phyloP scores from a whole-genome alignment of 78 protist genomes.

The Dictyostelium intermedium region DNA sequence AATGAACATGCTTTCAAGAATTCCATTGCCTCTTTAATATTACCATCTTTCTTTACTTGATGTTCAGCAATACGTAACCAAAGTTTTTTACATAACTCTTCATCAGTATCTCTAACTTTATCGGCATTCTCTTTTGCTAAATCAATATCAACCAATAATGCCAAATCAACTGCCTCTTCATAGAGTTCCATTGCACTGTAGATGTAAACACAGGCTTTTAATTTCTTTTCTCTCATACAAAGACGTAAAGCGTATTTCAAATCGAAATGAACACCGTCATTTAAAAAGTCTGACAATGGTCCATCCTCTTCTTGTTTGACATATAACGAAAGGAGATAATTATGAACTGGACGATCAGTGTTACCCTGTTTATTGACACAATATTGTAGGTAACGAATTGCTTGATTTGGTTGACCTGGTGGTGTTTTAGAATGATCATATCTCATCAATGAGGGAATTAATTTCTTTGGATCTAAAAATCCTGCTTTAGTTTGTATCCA shows the following conservation, averaged over 20 bases:
- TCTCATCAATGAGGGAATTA: conserved; percentile 95
- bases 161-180: conserved; percentile 95
- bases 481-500: conserved; percentile 59
- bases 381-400: conserved; percentile 91
- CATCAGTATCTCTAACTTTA: conserved; percentile 84
- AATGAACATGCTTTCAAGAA: conserved; percentile 81
- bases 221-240: conserved; percentile 86
- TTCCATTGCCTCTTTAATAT: conserved; percentile 91
- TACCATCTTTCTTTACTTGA: conserved; percentile 86
- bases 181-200: conserved; percentile 92
- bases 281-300: conserved; percentile 46
- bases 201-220: conserved; percentile 89
- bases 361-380: conserved; percentile 66
- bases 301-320: conserved; percentile 88
- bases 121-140: conserved; percentile 90
- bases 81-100: conserved; percentile 89
- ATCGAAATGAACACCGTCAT: conserved; percentile 72
- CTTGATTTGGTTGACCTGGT: conserved; percentile 88
- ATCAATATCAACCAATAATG: conserved; percentile 87
- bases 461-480: conserved; percentile 79
- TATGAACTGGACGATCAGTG: conserved; percentile 91
- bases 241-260: conserved; percentile 93
- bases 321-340: conserved; percentile 90
- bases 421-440: conserved; percentile 78
- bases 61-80: conserved; percentile 92